Evolutionary conservation across 352 stramenopile species (phyloP), one percentile per base, ranked within the genome.

Genomic region (Globisporangium uncinulatum): DNA sequence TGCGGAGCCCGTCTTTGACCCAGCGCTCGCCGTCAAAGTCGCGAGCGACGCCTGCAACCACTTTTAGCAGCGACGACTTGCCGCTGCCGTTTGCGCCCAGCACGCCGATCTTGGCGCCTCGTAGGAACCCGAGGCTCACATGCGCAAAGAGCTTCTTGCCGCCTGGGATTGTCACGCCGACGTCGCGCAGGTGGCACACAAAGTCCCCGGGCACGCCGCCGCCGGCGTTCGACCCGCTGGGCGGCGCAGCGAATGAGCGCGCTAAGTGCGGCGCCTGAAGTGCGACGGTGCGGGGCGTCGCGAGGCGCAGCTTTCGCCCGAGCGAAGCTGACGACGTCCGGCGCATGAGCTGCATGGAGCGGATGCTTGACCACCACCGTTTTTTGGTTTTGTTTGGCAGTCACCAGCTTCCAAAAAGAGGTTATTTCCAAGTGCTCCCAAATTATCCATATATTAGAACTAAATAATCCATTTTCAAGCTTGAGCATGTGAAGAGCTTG

Each of bases 31-130:
- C 89, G 59, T 96, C 86, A 58, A 87, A 92, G 63, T 96, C 85
- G 11, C 67, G 77, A 56, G 66, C 71, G 14, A 98, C 94, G 20
- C 96, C 94, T 4, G 87, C 88, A 62, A 99, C 89, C 17, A 99
- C 82, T 75, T 99, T 99, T 11, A 99, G 76, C 14, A 99, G 75
- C 39, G 96, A 98, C 34, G 91, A 98, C 66, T 98, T 99, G 56
- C 93, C 93, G 41, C 69, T 97, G 52, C 96, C 96, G 68, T 99
- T 99, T 4, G 95, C 65, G 14, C 96, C 95, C 0, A 99, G 76
- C 11, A 99, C 77, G 14, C 95, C 96, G 51, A 99, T 97, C 57
- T 98, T 96, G 59, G 89, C 96, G 71, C 98, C 95, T 46, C 79
- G 82, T 42, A 92, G 56, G 56, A 94, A 92, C 37, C 77, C 81